Evolutionary conservation across 2,329 filamentous ascomycete species (phyloP), one percentile per base, ranked within the genome.

Genomic region (Aureobasidium sp.): DNA sequence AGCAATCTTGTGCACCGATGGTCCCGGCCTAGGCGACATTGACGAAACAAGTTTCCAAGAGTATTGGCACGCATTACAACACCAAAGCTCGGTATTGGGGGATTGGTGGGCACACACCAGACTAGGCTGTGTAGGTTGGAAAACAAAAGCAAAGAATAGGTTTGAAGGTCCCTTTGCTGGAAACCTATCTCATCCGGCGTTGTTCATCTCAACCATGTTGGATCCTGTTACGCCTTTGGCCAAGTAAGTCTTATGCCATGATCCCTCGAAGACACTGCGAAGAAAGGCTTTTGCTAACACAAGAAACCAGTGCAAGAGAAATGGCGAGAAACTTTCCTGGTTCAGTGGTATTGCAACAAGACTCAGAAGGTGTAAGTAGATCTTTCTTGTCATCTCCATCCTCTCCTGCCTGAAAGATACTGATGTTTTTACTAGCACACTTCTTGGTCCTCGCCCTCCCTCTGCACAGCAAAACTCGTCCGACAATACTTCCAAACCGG

Each of bases 161-260:
- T 69, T 66, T 32, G 49, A 39, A n/a, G 59, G 59, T 2, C 59
- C 65, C 30, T 66, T 68, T 52, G 59, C 34, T 16, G 72, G 65
- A 63, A 72, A 77, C 32, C 82, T 79, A 4, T 73, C 76, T 5
- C 77, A 81, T 65, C 84, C 84, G 0, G 73, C 86, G 34, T 74
- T 86, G 10, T 82, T 84, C 66, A 71, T 85, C 8, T 79, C 78
- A 37, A 85, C 82, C 66, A 81, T 78, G 0, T 75, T 80, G 13
- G 84, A 86, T 62, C 85, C 85, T 0, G 81, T 86, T 0, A 86
- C 83, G 0, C 83, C 83, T 3, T 70, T 86, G 8, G 65, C 32
- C 5, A 53, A 53, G 49, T 39, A 41, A 39, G 29, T 34, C 37
- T 42, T 5, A 10, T 5, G 5, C 16, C 32, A 15, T 32, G 11